Base-by-base conservation (phyloP, 306 rosid genomes). In the Cotoneaster glaucophyllus region DNA sequence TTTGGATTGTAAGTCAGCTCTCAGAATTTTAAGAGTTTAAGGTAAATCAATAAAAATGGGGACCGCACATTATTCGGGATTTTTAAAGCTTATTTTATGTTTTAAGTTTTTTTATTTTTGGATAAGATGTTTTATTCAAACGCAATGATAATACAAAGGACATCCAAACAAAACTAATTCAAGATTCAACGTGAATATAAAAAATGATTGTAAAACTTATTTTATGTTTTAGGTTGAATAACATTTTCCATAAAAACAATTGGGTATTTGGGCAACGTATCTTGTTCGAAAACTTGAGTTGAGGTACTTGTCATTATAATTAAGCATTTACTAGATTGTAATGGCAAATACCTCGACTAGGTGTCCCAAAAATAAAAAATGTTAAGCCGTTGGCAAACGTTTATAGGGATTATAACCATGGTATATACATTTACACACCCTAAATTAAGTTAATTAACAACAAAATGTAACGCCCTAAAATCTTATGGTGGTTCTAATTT, bases 21-120 rank as follows among this genome's bases (percentile, higher is more conserved):
- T 53, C 15, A 0, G 0, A 1, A 14, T 52, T 11, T 11, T 18
- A 10, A 44, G 5, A 48, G 4, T 5, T 0, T 0, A 0, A 2
- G 7, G 4, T 0, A 12, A 7, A n/a, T 52, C 7, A 53, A 8
- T 21, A 8, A 71, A 71, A 71, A 71, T 13, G 24, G 6, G 34
- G 6, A 34, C 8, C 25, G 26, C 26, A 25, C 1, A 4, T 4
- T 48, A 48, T 4, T 48, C 1, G 0, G 53, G 8, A 48, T 13
- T 14, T 48, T 48, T 1, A 6, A 48, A 48, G 53, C 19, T 48
- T 14, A 45, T 45, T 45, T 45, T 14, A 45, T 14, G 19, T 48
- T 48, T 48, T 48, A 48, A 48, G 19, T 48, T 48, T 48, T 14
- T 48, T 48, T 14, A 48, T 48, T 4, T 48, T 48, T 48, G 8